phyloP scores from a whole-genome alignment of 108 stramenopile species.

The Stephanodiscus minutulus region DNA sequence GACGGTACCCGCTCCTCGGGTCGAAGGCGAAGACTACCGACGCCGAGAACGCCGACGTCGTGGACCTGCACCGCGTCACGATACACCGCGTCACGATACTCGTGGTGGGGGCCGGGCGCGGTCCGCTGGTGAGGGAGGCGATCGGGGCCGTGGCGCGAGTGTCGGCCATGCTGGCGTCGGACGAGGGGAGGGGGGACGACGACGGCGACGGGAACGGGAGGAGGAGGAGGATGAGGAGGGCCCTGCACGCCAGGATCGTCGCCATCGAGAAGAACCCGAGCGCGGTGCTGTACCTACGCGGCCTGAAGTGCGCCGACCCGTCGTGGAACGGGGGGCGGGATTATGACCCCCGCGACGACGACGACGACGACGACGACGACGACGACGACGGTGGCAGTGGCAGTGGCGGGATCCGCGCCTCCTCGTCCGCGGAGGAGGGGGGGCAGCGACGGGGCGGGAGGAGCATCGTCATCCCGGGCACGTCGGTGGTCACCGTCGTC shows the following conservation, averaged over 20 bases:
- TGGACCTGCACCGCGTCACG: slow-evolving; percentile 45
- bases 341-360: slow-evolving; percentile 2
- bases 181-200: not conserved
- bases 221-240: not conserved
- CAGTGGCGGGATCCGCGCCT: no score
- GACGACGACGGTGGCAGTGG: no score
- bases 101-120: slow-evolving; percentile 97
- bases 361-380: not conserved
- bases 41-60: slow-evolving; percentile 15
- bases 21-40: slow-evolving; percentile 14
- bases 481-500: slow-evolving; percentile 78
- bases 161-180: slow-evolving; percentile 22
- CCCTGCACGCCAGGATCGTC: slow-evolving; percentile 51
- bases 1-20: slow-evolving; percentile 14
- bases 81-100: slow-evolving; percentile 74
- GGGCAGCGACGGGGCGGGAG: no score
- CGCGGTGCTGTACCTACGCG: slow-evolving; percentile 92
- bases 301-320: slow-evolving; percentile 60
- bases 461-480: slow-evolving; percentile 19
- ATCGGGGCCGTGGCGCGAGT: slow-evolving; percentile 58
- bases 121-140: slow-evolving; percentile 91
- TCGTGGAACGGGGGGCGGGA: slow-evolving; percentile 65
- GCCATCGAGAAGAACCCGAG: slow-evolving; percentile 98
- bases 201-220: not conserved
- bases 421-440: no score